phyloP scores from a whole-genome alignment of 2,329 filamentous ascomycete species.

The Aspergillus spinulosporus region DNA sequence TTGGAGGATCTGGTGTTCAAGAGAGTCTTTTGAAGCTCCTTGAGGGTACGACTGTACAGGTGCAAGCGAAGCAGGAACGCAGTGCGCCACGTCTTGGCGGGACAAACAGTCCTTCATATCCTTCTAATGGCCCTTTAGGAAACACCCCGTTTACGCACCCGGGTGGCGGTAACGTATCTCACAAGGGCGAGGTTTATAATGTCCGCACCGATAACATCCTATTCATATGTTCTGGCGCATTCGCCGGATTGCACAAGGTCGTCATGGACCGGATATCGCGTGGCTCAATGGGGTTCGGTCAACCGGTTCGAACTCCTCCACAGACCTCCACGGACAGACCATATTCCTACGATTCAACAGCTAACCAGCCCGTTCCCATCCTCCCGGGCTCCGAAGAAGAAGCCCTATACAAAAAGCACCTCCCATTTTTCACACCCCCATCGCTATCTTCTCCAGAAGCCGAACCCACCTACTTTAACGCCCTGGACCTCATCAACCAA shows the following conservation, averaged over 20 bases:
- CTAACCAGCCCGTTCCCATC: constrained; percentile 49
- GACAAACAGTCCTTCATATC: constrained; percentile 38
- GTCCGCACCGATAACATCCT: constrained; percentile 95
- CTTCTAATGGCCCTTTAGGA: constrained; percentile 40
- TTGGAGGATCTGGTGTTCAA: constrained; percentile 93
- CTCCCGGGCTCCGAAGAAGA: constrained; percentile 67
- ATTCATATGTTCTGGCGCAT: constrained; percentile 95
- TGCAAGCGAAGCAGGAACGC: constrained; percentile 72
- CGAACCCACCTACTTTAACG: constrained; percentile 54
- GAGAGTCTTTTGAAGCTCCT: constrained; percentile 94
- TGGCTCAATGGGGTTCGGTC: constrained; percentile 86
- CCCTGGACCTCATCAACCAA: constrained; percentile 71
- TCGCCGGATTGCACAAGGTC: constrained; percentile 85
- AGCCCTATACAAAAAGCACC: constrained; percentile 58
- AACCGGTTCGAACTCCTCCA: constrained; percentile 63
- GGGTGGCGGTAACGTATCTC: constrained; percentile 31
- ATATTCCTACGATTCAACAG: constrained; percentile 24
- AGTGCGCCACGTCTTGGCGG: constrained; percentile 42
- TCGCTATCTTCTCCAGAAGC: constrained; percentile 42
- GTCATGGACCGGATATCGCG: constrained; percentile 85
- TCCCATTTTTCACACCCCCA: constrained; percentile 62
- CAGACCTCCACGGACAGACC: constrained; percentile 32
- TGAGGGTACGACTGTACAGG: constrained; percentile 88
- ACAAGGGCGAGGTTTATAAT: constrained; percentile 64
- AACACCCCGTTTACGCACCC: constrained; percentile 33